Conservation (phyloP, 768 basidiomycete species). For the Lactifluus volemus region DNA sequence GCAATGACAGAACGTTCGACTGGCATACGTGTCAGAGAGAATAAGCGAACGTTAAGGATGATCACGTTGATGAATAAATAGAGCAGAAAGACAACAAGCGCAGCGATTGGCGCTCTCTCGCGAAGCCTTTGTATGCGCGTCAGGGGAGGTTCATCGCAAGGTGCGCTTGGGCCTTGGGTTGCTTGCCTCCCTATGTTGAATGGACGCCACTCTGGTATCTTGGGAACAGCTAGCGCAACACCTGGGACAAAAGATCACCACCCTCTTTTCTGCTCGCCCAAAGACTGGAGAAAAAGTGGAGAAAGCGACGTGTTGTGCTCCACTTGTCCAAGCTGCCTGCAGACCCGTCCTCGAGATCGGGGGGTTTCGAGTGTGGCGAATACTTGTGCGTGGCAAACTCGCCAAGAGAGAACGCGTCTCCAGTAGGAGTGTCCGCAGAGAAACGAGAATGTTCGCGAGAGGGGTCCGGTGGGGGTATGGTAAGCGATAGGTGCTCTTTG, state of each 20-base stretch:
- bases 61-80: slow-evolving; percentile 34
- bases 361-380: slow-evolving; percentile 20
- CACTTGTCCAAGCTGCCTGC: slow-evolving; percentile 14
- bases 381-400: slow-evolving; percentile 23
- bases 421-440: slow-evolving; percentile 35
- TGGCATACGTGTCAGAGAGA: slow-evolving; percentile 19
- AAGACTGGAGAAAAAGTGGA: slow-evolving; percentile 31
- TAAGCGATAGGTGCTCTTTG: slow-evolving; percentile 15
- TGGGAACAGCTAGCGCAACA: slow-evolving; percentile 24
- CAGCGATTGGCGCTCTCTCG: slow-evolving; percentile 26
- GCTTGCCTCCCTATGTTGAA: slow-evolving; percentile 32
- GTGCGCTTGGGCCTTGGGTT: slow-evolving; percentile 18
- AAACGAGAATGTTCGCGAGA: slow-evolving; percentile 32
- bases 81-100: slow-evolving; percentile 34
- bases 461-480: slow-evolving; percentile 18
- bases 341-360: slow-evolving; percentile 19
- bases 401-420: slow-evolving; percentile 4
- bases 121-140: slow-evolving; percentile 24
- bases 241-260: slow-evolving; percentile 14
- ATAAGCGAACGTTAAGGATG: slow-evolving; percentile 32
- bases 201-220: slow-evolving; percentile 29
- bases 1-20: slow-evolving; percentile 3
- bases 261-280: slow-evolving; percentile 24
- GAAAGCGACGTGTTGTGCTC: slow-evolving; percentile 28
- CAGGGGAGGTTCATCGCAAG: slow-evolving; percentile 21